Evolutionary conservation across 2,329 filamentous ascomycete species (phyloP).

Genomic region (Aspergillus luchuensis): DNA sequence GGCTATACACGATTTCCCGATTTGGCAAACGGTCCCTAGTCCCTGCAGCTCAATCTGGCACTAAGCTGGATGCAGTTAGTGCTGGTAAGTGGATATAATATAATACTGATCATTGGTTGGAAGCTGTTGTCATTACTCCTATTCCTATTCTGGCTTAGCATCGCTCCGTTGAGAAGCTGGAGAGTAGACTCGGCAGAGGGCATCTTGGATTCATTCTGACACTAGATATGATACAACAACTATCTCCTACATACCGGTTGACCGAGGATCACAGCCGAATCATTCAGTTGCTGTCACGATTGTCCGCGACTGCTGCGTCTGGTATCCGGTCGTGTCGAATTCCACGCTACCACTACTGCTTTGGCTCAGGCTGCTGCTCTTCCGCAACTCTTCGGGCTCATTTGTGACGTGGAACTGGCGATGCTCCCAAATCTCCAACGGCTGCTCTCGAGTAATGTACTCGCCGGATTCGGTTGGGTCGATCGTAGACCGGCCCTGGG

Average conservation of each 20-base stretch:
- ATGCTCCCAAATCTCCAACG: conserved; percentile 24
- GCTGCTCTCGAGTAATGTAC: conserved; percentile 9
- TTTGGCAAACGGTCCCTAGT: conserved; percentile 3
- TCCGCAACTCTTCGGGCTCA: conserved; percentile 11
- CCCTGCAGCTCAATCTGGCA: background rate
- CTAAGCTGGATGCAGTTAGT: background rate
- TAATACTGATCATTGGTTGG: background rate
- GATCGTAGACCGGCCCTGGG: conserved; percentile 8
- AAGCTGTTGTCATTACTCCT: too few relatives aligned
- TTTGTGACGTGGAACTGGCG: conserved; percentile 24
- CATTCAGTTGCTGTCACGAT: conserved; percentile 1
- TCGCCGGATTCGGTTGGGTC: conserved; percentile 16
- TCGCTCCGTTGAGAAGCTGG: too few relatives aligned
- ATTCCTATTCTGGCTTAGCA: background rate
- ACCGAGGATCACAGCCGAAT: background rate
- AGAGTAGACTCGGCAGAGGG: too few relatives aligned
- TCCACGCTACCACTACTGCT: conserved; percentile 10
- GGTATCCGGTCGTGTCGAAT: background rate
- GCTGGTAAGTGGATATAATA: too few relatives aligned
- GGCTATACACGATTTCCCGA: conserved; percentile 5
- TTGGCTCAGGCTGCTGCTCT: conserved; percentile 2
- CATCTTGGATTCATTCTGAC: background rate
- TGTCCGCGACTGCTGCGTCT: background rate
- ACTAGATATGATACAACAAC: background rate
- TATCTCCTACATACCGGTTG: background rate